These are phyloP conservation scores for Plasmodium gallinaceum DNA, from an alignment of 169 alveolate species.

Conservation along the genomic window DNA sequence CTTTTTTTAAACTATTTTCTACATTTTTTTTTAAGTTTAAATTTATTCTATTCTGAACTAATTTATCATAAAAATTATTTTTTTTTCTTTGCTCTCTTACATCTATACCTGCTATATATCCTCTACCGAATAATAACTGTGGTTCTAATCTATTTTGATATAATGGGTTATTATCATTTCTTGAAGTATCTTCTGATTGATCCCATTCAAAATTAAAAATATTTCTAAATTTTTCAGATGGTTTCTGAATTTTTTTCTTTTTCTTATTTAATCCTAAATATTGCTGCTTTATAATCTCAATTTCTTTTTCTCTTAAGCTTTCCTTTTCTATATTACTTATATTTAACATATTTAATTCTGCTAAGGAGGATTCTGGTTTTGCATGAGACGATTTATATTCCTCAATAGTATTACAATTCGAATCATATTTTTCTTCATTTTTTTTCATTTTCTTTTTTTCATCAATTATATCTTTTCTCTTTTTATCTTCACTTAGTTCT, in stretches of 20 bases:
- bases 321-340: constrained; percentile 58
- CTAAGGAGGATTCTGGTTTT: constrained; percentile 51
- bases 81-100: constrained; percentile 87
- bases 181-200: constrained; percentile 90
- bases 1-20: neutral
- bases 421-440: constrained; percentile 15
- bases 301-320: constrained; percentile 86
- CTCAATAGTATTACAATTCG: neutral
- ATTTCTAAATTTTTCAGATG: constrained; percentile 93
- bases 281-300: constrained; percentile 89
- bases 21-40: constrained; percentile 19
- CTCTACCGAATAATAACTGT: constrained; percentile 93
- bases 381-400: constrained; percentile 11
- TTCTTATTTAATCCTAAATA: constrained; percentile 92
- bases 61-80: constrained; percentile 87
- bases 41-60: constrained; percentile 81
- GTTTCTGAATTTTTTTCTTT: constrained; percentile 91
- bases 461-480: neutral
- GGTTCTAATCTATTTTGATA: constrained; percentile 91
- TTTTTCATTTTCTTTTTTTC: neutral
- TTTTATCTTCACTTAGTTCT: neutral
- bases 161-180: constrained; percentile 90
- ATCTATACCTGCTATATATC: constrained; percentile 90
- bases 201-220: constrained; percentile 93
- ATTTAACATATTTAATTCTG: constrained; percentile 78